Conservation (phyloP, 2,329 filamentous ascomycete genomes). For the Graphium sp. region DNA sequence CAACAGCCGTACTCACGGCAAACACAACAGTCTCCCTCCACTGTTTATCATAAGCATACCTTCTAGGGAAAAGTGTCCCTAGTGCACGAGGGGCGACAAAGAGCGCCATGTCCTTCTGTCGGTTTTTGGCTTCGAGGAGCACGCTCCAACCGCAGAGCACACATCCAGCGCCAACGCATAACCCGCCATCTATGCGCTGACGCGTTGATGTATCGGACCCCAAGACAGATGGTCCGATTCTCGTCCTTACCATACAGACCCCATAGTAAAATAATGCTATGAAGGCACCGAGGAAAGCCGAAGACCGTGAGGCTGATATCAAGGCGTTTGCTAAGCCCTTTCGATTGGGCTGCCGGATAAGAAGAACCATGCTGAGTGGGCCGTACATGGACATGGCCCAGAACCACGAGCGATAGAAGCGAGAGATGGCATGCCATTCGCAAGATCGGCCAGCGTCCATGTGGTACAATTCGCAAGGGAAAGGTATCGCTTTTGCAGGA, state of each 20-base stretch:
- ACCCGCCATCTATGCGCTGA: slow-evolving; percentile 38
- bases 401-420: slow-evolving; percentile 52
- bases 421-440: slow-evolving; percentile 53
- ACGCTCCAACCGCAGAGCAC: slow-evolving; percentile 70
- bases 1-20: slow-evolving; percentile 48
- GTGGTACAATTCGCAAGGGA: slow-evolving; percentile 73
- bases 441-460: slow-evolving; percentile 60
- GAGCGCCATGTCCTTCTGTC: slow-evolving; percentile 59
- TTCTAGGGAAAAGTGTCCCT: slow-evolving; percentile 55
- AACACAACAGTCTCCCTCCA: slow-evolving; percentile 53
- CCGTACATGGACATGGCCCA: slow-evolving; percentile 66
- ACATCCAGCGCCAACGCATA: slow-evolving; percentile 59
- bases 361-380: slow-evolving; percentile 52
- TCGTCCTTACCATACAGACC: slow-evolving; percentile 60
- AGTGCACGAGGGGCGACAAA: slow-evolving; percentile 69
- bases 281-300: slow-evolving; percentile 62
- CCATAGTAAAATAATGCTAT: slow-evolving; percentile 73
- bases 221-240: slow-evolving; percentile 53
- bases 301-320: slow-evolving; percentile 49
- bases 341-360: slow-evolving; percentile 21
- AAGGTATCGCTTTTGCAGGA: slow-evolving; percentile 49
- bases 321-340: slow-evolving; percentile 34
- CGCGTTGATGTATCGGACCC: slow-evolving; percentile 27
- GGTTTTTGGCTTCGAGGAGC: slow-evolving; percentile 47
- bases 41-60: slow-evolving; percentile 44